These are phyloP conservation scores for Claviceps africana DNA, from an alignment of 2,329 filamentous ascomycete genomes.

Conservation along the genomic window DNA sequence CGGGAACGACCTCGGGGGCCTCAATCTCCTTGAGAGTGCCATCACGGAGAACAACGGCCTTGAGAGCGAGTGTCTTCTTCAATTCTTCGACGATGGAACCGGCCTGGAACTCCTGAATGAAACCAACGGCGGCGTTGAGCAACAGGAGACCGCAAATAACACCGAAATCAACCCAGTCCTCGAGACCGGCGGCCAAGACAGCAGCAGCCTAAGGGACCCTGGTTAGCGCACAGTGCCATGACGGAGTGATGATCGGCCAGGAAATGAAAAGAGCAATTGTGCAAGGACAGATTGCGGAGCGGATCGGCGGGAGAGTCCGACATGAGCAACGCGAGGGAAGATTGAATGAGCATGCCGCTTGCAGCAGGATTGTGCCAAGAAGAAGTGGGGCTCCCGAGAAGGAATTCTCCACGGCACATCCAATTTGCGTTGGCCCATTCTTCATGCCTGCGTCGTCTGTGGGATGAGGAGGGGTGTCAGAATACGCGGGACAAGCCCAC, in stretches of 20 bases:
- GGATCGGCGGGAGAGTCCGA: not conserved
- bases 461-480: too few relatives aligned
- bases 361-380: not conserved
- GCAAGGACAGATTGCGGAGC: not conserved
- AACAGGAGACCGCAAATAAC: conserved; percentile 74
- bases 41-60: conserved; percentile 76
- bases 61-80: conserved; percentile 80
- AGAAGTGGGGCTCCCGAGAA: not conserved
- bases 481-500: not conserved
- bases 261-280: not conserved
- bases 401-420: not conserved
- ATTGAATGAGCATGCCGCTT: not conserved
- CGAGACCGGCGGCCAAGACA: conserved; percentile 66
- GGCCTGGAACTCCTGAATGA: conserved; percentile 80
- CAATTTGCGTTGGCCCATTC: not conserved
- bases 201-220: conserved; percentile 44
- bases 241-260: not conserved
- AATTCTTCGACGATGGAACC: conserved; percentile 82
- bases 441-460: too few relatives aligned
- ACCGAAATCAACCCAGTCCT: conserved; percentile 88
- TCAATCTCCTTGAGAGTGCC: conserved; percentile 63
- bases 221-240: conserved; percentile 13
- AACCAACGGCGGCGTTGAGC: conserved; percentile 75
- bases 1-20: conserved; percentile 71
- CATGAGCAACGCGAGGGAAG: not conserved